A percentile compares a stretch with the other conserved stretches of the same genome.
Evolutionary conservation across 2,329 filamentous ascomycete species (phyloP).

Genomic region (Pseudopithomyces maydicus): DNA sequence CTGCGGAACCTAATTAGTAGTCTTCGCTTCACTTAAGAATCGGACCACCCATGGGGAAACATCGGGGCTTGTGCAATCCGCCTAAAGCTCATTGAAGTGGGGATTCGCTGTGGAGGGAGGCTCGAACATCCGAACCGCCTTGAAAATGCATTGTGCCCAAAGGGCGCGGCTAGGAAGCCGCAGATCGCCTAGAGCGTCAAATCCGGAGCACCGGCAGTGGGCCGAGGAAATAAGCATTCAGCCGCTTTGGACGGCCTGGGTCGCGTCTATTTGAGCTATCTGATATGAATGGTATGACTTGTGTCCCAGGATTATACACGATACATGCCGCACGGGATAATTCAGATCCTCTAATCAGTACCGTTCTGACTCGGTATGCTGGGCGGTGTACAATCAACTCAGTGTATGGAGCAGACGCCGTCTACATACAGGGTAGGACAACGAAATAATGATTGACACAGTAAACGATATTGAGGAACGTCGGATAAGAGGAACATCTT

Average conservation of each 20-base stretch:
- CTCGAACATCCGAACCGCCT: conserved; percentile 45
- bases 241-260: conserved; percentile 27
- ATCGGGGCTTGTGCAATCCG: conserved; percentile 30
- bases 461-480: not conserved
- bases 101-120: conserved; percentile 22
- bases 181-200: conserved; percentile 35
- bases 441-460: conserved; percentile 1
- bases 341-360: not conserved
- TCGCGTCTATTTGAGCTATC: conserved; percentile 28
- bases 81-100: conserved; percentile 29
- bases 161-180: conserved; percentile 37
- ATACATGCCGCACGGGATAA: not conserved
- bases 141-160: conserved; percentile 44
- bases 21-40: not conserved
- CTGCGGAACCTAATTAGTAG: not conserved
- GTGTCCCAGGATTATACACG: conserved; percentile 18
- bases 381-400: conserved; percentile 4
- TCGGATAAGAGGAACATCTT: conserved; percentile 1
- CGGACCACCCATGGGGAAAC: conserved; percentile 9
- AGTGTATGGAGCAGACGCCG: conserved; percentile 20
- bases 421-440: conserved; percentile 24
- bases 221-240: conserved; percentile 35
- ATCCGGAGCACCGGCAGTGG: conserved; percentile 39
- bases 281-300: conserved; percentile 33
- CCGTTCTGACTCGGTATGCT: conserved; percentile 14